Base-by-base conservation (phyloP, 768 basidiomycete genomes). In the Chalciporus chontae region DNA sequence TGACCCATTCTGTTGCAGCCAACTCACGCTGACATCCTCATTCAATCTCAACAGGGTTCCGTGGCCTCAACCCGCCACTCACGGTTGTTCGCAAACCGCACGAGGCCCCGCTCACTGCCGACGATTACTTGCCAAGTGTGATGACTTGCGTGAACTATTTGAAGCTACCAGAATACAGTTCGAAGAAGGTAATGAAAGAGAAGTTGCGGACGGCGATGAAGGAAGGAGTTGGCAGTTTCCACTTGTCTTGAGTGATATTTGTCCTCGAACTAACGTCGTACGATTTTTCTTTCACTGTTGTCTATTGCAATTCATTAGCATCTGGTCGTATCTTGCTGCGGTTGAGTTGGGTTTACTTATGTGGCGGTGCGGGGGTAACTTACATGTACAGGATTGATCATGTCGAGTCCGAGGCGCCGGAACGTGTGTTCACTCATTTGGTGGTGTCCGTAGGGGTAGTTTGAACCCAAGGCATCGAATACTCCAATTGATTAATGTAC, bases 141-240 rank as follows among this genome's bases (percentile, higher is more conserved):
- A 98, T 98, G 96, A 98, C 96, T 4, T 99, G 96, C 68, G 94
- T 93, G 52, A 93, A 94, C 69, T 95, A 93, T 65, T 73, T 99
- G 63, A 99, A 99, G 69, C 74, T 97, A 56, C 95, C 95, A 0
- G 94, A 97, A 62, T 98, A 98, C 67, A 91, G 89, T 48, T 84
- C 86, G 23, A 93, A 89, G 69, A 78, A 75, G 31, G 83, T 90
- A 34, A 87, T 98, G 83, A 77, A 73, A 60, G 83, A 90, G 67
- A 95, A 93, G 66, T 69, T 99, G 57, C 74, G 75, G 45, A 75
- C 81, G 27, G 95, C 96, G 32, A 90, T 96, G 74, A 80, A 83
- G 59, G 96, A 98, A 71, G 96, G 96, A 37, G 86, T 91, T 50
- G 93, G 93, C 45, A 92, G 91, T 63, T 98, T 98, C 89, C 94